Base-by-base conservation (phyloP, 2,329 filamentous ascomycete species). In the Lachnellula occidentalis region DNA sequence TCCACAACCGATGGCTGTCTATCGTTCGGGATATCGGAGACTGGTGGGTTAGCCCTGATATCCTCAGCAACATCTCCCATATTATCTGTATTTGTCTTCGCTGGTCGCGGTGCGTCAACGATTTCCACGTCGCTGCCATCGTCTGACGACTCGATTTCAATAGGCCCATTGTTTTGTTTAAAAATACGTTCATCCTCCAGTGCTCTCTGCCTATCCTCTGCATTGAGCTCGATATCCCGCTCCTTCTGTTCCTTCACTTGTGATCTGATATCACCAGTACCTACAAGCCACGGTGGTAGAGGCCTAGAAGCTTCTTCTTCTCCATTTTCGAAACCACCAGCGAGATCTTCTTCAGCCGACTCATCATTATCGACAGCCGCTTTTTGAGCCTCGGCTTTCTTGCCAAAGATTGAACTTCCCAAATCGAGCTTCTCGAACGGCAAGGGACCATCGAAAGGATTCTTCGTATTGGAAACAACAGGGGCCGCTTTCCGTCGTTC, bases 361-460 rank as follows among this genome's bases (percentile, higher is more conserved):
- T 58, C 50, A 39, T 53, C 54, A 6, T 68, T 61, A 0, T 55
- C 51, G 19, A 14, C 11, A 24, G 41, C n/a, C 11, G 12, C 21
- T 2, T 22, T 43, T 22, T 22, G 15, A 22, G 19, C 6, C 11
- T 22, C 15, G 2, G 43, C 59, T 53, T 74, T 76, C 58, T 75
- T 77, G 5, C 71, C 71, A 56, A 83, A 84, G 2, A 84, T 74
- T 1, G 77, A 79, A 2, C 81, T 85, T 50, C 81, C 85, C 77
- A 80, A 84, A 45, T 87, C 83, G 1, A 96, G 77, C 66, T 90
- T 92, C 63, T 96, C 91, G 66, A 99, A 99, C 0, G 94, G 94
- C 5, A 99, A 71, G 0, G 92, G 90, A 0, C 92, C 92, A 60
- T 82, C 82, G 66, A 95, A 88, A 3, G 82, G 77, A 62, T 83